Percentiles rank a stretch among this genome's conserved stretches.
Evolutionary conservation across 148 eudicot species (phyloP).

Genomic region (Beta vulgaris): DNA sequence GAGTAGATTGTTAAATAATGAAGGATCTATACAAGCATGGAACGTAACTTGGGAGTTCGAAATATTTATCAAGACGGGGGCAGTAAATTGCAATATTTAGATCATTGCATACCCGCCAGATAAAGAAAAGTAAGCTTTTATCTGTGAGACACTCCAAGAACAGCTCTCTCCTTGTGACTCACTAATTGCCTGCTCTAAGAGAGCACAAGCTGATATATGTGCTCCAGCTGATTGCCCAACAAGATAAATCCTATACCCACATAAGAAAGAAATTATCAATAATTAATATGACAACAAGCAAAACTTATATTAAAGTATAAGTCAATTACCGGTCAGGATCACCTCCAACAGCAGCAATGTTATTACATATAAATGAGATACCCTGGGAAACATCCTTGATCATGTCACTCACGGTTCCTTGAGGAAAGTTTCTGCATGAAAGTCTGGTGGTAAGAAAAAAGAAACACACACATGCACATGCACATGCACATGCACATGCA

Average conservation of each 20-base stretch:
- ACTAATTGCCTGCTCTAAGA: conserved; percentile 67
- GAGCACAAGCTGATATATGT: conserved; percentile 88
- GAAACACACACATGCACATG: no score
- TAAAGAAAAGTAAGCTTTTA: conserved; percentile 89
- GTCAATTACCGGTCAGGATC: conserved; percentile 69
- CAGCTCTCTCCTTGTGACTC: conserved; percentile 62
- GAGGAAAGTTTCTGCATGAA: conserved; percentile 88
- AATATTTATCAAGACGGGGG: background rate
- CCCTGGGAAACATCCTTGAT: conserved; percentile 82
- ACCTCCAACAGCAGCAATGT: conserved; percentile 63
- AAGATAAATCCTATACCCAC: conserved; percentile 59
- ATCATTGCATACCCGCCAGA: conserved; percentile 81
- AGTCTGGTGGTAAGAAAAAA: conserved; percentile 12
- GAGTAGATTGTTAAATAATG: background rate
- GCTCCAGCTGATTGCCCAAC: conserved; percentile 99
- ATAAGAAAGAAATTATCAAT: conserved; percentile 12
- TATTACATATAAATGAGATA: conserved; percentile 67
- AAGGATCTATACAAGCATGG: background rate
- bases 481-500: no score
- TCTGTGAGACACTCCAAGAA: conserved; percentile 88
- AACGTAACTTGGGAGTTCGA: background rate
- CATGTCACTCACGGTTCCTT: conserved; percentile 96
- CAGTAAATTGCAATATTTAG: background rate
- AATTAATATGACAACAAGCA: conserved; percentile 4
- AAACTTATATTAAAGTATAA: conserved; percentile 1